Conservation (phyloP, 495 filamentous ascomycete species). For the Sabuloglossum arenarium region DNA sequence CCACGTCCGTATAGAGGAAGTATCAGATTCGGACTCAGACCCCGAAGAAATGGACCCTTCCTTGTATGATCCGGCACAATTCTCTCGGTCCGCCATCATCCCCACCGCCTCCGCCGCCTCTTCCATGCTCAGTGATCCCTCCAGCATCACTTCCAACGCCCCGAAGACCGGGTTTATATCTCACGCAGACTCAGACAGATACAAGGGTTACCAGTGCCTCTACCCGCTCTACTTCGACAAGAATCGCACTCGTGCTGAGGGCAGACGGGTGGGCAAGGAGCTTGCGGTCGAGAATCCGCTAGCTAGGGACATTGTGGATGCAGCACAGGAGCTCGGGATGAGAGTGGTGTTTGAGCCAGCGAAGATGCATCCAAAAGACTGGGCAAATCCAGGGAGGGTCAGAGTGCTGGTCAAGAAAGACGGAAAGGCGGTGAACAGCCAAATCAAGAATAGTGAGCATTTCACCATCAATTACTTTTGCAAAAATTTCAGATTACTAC, state of each 20-base stretch:
- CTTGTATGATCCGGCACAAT: constrained; percentile 25
- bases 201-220: constrained; percentile 64
- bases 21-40: constrained; percentile 47
- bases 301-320: constrained; percentile 73
- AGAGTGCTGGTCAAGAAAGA: constrained; percentile 49
- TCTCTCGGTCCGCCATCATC: constrained; percentile 4
- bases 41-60: constrained; percentile 55
- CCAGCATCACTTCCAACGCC: constrained; percentile 4
- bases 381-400: constrained; percentile 88
- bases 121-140: constrained; percentile 8
- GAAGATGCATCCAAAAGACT: constrained; percentile 89
- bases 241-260: constrained; percentile 48
- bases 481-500: neutral
- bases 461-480: neutral
- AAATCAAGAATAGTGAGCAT: constrained; percentile 56
- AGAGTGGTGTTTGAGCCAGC: constrained; percentile 70
- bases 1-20: constrained; percentile 73
- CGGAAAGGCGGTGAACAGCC: constrained; percentile 24
- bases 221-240: constrained; percentile 92
- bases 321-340: constrained; percentile 50
- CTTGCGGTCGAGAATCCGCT: constrained; percentile 70
- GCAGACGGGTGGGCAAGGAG: constrained; percentile 49
- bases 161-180: constrained; percentile 12
- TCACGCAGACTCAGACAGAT: constrained; percentile 29
- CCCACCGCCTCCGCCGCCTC: constrained; percentile 10